Evolutionary conservation across 75 land plant species (phyloP), one percentile per base, ranked within the genome.

Genomic region (Pinus taeda): DNA sequence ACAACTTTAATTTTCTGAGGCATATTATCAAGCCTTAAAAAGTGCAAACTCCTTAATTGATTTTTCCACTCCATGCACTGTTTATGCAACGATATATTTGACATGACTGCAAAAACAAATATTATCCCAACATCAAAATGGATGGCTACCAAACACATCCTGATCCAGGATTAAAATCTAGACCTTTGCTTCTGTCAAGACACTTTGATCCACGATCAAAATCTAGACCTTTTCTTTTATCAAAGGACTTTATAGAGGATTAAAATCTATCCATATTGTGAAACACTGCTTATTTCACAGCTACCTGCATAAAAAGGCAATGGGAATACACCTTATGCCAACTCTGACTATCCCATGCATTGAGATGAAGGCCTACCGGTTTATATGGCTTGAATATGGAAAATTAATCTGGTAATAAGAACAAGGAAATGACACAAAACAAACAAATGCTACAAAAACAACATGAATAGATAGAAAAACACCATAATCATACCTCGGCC

Each of bases 401-500:
- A 55, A 15, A 11, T 17, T 3, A 55, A 29, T 55, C 12, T 24
- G 24, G 20, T 6, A 22, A 74, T 1, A 57, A 4, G 15, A 74
- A 57, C 65, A 74, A 59, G 30, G 26, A 22, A 15, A 11, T 56
- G 36, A 2, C 15, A 20, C 6, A 20, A 15, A 53, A 45, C 15
- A 73, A 72, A 21, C 49, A 30, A 71, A 49, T 45, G 30, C 12
- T 63, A 6, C 29, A 22, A 71, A 76, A 5, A 59, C n/a, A 71
- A 39, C 61, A 67, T 57, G 22, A 76, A 71, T 76, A 13, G 42
- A 76, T 76, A 33, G 37, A 76, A 33, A 77, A 53, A 42, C 11
- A 53, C 4, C 21, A 12, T 73, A 77, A 18, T 9, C 78, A 69
- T 89, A 97, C 99, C 98, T 97, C 99, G 59, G 99, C 99, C 83